Evolutionary conservation across 345 rosid genomes (phyloP).

Genomic region (Boechera stricta): DNA sequence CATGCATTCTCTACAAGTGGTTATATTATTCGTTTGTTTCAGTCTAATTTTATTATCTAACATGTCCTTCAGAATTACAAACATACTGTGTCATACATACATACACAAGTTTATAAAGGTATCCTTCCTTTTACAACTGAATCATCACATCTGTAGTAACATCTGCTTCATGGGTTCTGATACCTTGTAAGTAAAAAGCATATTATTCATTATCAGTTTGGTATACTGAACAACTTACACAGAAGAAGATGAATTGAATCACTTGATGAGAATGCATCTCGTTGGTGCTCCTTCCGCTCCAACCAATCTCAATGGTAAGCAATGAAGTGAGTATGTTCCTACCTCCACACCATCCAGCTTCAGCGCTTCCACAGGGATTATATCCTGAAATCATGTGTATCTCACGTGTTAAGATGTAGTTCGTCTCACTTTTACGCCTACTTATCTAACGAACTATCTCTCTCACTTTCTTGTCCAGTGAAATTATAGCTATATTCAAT

Average conservation of each 20-base stretch:
- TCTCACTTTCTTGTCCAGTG: constrained; percentile 25
- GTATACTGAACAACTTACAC: neutral
- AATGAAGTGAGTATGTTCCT: constrained; percentile 72
- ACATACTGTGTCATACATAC: neutral
- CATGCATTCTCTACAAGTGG: neutral
- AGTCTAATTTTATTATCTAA: neutral
- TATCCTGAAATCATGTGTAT: constrained; percentile 48
- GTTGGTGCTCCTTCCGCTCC: constrained; percentile 75
- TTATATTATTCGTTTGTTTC: neutral
- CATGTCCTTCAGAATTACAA: constrained; percentile 1
- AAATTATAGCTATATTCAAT: constrained; percentile 10
- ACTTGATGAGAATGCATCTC: constrained; percentile 78
- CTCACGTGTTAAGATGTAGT: neutral
- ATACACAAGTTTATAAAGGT: neutral
- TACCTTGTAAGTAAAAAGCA: constrained; percentile 20
- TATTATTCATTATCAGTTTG: neutral
- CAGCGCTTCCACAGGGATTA: constrained; percentile 67
- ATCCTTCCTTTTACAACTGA: constrained; percentile 19
- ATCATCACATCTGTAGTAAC: neutral
- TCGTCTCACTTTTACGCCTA: constrained; percentile 9
- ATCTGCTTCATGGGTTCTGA: constrained; percentile 7
- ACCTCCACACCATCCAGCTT: constrained; percentile 64
- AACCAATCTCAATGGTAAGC: constrained; percentile 70
- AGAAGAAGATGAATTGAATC: constrained; percentile 36
- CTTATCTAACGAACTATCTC: neutral